A percentile compares a stretch with the other conserved stretches of the same genome.
phyloP scores from a whole-genome alignment of 208 protist genomes.

The Acanthamoeba sp. region DNA sequence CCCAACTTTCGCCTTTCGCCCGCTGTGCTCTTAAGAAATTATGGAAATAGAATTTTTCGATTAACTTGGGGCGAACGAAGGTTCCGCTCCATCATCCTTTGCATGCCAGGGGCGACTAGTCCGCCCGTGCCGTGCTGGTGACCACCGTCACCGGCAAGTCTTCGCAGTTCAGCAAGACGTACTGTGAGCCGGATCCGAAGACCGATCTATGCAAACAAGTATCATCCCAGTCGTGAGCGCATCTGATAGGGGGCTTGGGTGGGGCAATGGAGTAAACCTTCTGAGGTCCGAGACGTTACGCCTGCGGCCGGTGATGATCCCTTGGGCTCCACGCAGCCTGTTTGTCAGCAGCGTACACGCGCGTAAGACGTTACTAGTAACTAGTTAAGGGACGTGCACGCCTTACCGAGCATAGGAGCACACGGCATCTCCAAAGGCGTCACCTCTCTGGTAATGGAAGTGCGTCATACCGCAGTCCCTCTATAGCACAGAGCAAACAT shows the following conservation, averaged over 20 bases:
- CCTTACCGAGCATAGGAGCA: constrained; percentile 42
- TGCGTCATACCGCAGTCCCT: constrained; percentile 28
- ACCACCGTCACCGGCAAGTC: constrained; percentile 56
- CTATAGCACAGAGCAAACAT: background rate
- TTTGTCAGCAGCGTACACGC: background rate
- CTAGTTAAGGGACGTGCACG: background rate
- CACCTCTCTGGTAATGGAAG: background rate
- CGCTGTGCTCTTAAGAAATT: too few relatives aligned
- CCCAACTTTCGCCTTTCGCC: background rate
- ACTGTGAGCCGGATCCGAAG: background rate
- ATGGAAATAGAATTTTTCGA: fast-evolving
- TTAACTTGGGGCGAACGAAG: background rate
- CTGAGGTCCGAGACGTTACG: background rate
- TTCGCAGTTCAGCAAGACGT: constrained; percentile 14
- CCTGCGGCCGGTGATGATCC: constrained; percentile 15
- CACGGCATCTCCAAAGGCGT: constrained; percentile 3
- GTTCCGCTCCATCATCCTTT: background rate
- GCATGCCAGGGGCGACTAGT: too few relatives aligned
- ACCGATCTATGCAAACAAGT: too few relatives aligned
- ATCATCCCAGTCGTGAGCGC: too few relatives aligned
- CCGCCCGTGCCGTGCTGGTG: too few relatives aligned
- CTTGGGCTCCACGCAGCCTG: constrained; percentile 44
- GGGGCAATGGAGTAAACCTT: background rate
- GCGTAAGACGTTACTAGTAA: background rate
- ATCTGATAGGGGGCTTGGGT: too few relatives aligned